A percentile compares a stretch with the other conserved stretches of the same genome.
Evolutionary conservation across 2,329 filamentous ascomycete species (phyloP).

Genomic region (Fusarium sp.): DNA sequence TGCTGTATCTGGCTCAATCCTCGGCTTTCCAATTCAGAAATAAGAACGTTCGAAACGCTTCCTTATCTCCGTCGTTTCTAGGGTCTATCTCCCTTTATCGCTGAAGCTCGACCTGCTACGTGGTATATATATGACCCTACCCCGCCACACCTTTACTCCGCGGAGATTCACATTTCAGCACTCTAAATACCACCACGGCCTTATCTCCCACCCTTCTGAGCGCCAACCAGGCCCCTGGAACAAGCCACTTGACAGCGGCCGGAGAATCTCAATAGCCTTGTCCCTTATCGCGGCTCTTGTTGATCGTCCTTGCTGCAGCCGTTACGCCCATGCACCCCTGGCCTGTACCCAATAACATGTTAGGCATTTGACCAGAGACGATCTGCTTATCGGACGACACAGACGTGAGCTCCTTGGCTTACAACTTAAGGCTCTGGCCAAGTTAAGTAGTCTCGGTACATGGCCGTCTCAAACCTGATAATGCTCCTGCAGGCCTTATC

Average conservation of each 20-base stretch:
- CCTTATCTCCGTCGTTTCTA: conserved; percentile 31
- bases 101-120: not conserved
- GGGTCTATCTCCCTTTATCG: conserved; percentile 26
- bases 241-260: conserved; percentile 17
- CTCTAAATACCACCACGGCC: conserved; percentile 32
- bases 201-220: conserved; percentile 39
- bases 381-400: conserved; percentile 40
- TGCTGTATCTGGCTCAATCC: conserved; percentile 9
- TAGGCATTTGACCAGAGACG: conserved; percentile 35
- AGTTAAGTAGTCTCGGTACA: conserved; percentile 29
- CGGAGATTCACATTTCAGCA: conserved; percentile 43
- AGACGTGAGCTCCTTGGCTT: conserved; percentile 39
- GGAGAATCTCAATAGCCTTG: conserved; percentile 30
- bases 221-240: conserved; percentile 23
- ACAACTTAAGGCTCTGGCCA: conserved; percentile 34
- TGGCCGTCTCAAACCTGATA: conserved; percentile 23
- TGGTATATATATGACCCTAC: conserved; percentile 39
- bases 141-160: conserved; percentile 38
- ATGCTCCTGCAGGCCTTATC: conserved; percentile 38
- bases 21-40: conserved; percentile 2
- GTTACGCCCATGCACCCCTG: conserved; percentile 16
- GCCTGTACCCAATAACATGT: conserved; percentile 41
- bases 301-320: conserved; percentile 29
- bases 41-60: not conserved
- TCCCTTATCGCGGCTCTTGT: conserved; percentile 31